Evolutionary conservation across 306 rosid genomes (phyloP), one percentile per base, ranked within the genome.

Genomic region (Cucumis melo): DNA sequence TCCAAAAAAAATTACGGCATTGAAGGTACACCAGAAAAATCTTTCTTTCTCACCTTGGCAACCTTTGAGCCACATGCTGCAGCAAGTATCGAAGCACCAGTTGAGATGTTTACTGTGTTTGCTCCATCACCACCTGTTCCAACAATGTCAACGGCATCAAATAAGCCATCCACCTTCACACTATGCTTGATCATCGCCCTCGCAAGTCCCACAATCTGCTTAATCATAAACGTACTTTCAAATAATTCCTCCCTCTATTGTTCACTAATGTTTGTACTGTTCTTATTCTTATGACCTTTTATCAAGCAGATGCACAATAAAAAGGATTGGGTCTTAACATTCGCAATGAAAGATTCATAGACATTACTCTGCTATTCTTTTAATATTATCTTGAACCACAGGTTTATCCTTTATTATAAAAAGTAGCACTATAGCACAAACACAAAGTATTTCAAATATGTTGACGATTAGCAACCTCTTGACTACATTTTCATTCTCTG

Each of bases 51-150:
- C 64, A 90, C 99, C 96, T 94, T 94, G 2, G 99, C 99, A 72
- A 92, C 92, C 90, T 87, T 92, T 78, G 90, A 91, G 48, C 99
- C 98, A 46, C 98, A 92, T 59, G 99, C 96, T n/a, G 98, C 97
- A 59, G 99, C 87, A 48, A 94, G 95, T 78, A 94, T 88, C 2
- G 97, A 85, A 74, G 99, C 84, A 73, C 97, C 99, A 0, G 98
- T 94, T 16, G 99, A 94, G 74, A 94, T 94, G 80, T 94, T 94
- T 1, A 94, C 98, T 0, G 99, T 94, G 87, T 94, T 87, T 66
- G 96, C 97, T 13, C 99, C 97, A 74, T 92, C 97, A 34, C 96
- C 96, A 76, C 99, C 97, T 0, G 99, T 94, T 79, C 99, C 99
- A 65, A 92, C 97, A n/a, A 94, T 94, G 87, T 94, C 99, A 68